Conservation (phyloP, 1,284 basidiomycete species). For the Gastroboletus turbinatus region DNA sequence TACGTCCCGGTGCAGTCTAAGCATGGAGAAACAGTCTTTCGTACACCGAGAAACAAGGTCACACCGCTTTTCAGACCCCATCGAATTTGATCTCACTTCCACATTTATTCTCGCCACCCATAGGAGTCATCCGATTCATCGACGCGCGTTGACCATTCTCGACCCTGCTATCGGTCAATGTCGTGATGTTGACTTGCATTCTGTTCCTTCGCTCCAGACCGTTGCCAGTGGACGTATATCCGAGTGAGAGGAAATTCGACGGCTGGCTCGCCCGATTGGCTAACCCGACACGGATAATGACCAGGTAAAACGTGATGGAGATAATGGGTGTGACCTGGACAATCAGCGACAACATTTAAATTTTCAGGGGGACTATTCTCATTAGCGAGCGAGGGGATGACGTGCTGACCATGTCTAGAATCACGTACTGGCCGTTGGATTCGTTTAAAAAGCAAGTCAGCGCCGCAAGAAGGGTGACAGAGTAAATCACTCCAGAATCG, state of each 20-base stretch:
- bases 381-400: not conserved
- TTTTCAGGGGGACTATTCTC: not conserved
- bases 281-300: not conserved
- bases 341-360: not conserved
- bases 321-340: not conserved
- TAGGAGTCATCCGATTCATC: too few relatives aligned
- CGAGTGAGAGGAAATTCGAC: not conserved
- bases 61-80: not conserved
- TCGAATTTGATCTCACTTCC: not conserved
- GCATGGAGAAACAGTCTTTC: not conserved
- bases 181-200: not conserved
- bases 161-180: not conserved
- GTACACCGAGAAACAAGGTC: not conserved
- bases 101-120: too few relatives aligned
- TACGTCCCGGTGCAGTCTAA: too few relatives aligned
- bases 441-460: not conserved
- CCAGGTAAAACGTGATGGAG: not conserved
- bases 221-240: not conserved
- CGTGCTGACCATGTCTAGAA: not conserved
- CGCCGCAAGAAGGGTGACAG: not conserved
- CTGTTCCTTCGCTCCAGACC: not conserved
- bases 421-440: slow-evolving; percentile 3
- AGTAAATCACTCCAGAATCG: slow-evolving; percentile 14
- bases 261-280: not conserved
- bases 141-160: not conserved